These are phyloP conservation scores for Tetratostichococcus sp. DNA, from an alignment of 139 green algal genomes.

Conservation along the genomic window DNA sequence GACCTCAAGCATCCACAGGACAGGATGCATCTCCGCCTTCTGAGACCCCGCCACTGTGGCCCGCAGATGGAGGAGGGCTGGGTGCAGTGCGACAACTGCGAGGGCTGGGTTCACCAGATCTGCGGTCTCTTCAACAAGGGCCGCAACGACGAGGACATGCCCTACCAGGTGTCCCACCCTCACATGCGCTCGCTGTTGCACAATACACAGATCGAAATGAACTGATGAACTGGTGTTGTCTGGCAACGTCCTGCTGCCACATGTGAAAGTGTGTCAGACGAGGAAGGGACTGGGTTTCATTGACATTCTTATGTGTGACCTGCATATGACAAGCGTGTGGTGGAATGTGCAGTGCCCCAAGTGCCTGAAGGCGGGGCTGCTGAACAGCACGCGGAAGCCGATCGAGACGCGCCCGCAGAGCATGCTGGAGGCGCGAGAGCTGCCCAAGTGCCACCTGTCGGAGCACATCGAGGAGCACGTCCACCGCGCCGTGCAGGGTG, in stretches of 20 bases:
- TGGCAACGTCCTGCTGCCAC: no score
- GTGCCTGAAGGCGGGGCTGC: constrained; percentile 21
- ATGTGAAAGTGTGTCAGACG: no score
- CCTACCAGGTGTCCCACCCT: constrained; percentile 56
- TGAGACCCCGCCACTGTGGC: no score
- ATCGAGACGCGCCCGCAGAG: constrained; percentile 70
- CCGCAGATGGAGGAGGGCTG: constrained; percentile 79
- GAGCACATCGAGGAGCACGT: constrained; percentile 53
- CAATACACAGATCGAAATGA: no score
- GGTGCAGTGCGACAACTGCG: constrained; percentile 95
- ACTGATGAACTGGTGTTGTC: no score
- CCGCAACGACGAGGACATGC: constrained; percentile 78
- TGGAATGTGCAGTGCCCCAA: constrained; percentile 13
- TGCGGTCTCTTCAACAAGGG: constrained; percentile 97
- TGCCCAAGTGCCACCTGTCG: constrained; percentile 75
- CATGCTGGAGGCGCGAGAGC: constrained; percentile 85
- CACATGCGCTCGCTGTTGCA: no score
- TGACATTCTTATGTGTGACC: no score
- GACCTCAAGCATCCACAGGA: no score
- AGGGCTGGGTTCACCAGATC: constrained; percentile 95
- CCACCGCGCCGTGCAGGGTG: constrained; percentile 9
- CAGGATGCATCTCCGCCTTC: no score
- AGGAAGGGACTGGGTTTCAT: no score
- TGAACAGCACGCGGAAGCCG: constrained; percentile 36
- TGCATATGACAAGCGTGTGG: no score